Evolutionary conservation across 2,329 filamentous ascomycete species (phyloP), one percentile per base, ranked within the genome.

Genomic region (Penicillium expansum): DNA sequence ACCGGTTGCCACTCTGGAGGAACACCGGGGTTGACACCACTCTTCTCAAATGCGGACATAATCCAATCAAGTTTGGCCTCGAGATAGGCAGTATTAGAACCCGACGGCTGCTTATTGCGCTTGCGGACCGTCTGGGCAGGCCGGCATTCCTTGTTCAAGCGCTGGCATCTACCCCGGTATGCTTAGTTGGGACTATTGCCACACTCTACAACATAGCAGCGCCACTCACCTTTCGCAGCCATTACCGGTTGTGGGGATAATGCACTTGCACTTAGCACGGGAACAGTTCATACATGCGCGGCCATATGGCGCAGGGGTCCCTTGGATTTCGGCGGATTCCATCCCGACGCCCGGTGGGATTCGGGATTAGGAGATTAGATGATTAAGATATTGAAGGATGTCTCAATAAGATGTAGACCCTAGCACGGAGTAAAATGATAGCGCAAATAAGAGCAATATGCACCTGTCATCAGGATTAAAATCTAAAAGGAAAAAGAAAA

Each of bases 81-180:
- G 3, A 71, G 62, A 24, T 67, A 61, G 5, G 66, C 62, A 8
- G 62, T 66, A 44, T 58, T 66, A 9, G 65, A 62, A 14, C 59
- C 48, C 10, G 59, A 52, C 10, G 57, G 58, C 18, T 66, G 69
- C 42, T 66, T 71, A 48, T 75, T 71, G 14, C 72, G 64, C 57
- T 63, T 67, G 44, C 64, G 60, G 13, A 59, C 65, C n/a, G 73
- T 69, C 18, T 65, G 62, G 9, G 76, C 72, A 11, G 77, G 73
- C 18, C 69, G 67, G 58, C 78, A 80, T 45, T 74, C 67, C 58
- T 75, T 76, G 22, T 71, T 71, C 1, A 80, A 64, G 5, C 77
- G 75, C 47, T 73, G 66, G 43, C 78, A 80, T 55, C 78, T 76
- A 60, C n/a, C 14, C 20, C 9, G n/a, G 10, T 9, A 7, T 10